phyloP scores from a whole-genome alignment of 805 yeast species.

The Zygotorulaspora sp. region DNA sequence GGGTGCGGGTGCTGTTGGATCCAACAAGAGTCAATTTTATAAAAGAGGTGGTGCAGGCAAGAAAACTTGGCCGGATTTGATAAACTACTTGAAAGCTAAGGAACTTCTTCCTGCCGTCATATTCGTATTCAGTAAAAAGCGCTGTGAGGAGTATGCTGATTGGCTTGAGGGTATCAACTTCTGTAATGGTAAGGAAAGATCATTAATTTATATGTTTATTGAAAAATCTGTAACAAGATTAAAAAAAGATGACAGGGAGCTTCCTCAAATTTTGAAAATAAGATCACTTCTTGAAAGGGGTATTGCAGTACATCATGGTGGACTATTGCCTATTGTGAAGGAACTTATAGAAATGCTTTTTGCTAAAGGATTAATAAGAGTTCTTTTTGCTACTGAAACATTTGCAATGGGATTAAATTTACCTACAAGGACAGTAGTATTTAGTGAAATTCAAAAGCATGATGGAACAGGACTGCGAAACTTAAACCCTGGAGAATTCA shows the following conservation, averaged over 20 bases:
- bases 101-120: constrained; percentile 85
- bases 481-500: constrained; percentile 91
- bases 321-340: constrained; percentile 85
- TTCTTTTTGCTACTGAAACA: constrained; percentile 94
- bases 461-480: constrained; percentile 83
- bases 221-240: constrained; percentile 83
- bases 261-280: constrained; percentile 84
- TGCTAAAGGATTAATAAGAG: constrained; percentile 80
- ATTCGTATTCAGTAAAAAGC: constrained; percentile 88
- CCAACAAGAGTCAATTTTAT: constrained; percentile 36
- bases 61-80: constrained; percentile 70
- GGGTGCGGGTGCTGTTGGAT: constrained; percentile 40
- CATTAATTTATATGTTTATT: constrained; percentile 89
- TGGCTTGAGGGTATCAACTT: constrained; percentile 70
- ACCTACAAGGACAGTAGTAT: constrained; percentile 95
- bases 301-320: constrained; percentile 95
- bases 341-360: constrained; percentile 90
- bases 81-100: constrained; percentile 61
- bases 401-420: constrained; percentile 98
- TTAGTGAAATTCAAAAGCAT: constrained; percentile 78
- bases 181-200: constrained; percentile 77
- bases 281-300: constrained; percentile 84
- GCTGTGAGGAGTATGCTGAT: constrained; percentile 90
- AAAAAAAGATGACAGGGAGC: constrained; percentile 84
- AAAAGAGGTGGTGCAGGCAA: constrained; percentile 68